Base-by-base conservation (phyloP, 129 eudicot genomes). In the Arctium lappa region DNA sequence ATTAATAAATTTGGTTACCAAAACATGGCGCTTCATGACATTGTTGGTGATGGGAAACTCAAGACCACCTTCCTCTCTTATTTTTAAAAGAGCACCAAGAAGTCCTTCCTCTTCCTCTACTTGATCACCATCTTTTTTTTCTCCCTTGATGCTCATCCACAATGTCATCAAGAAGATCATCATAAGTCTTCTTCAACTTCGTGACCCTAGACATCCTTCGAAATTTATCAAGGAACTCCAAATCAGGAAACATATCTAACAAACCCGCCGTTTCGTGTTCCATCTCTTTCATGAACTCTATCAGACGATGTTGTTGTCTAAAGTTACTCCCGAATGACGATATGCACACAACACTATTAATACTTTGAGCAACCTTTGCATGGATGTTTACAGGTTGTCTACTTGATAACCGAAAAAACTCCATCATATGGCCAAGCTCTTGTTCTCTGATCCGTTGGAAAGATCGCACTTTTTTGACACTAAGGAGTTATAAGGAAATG, bases 31-130 rank as follows among this genome's bases (percentile, higher is more conserved):
- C 36, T 80, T 70, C 32, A 80, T 71, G 70, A 69, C 30, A 16
- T 80, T 27, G 32, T n/a, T 7, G n/a, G 78, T 69, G 66, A 80
- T 72, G 15, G 77, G 65, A 18, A 79, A 69, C 69, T 80, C 73
- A 6, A 69, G 30, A 37, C 56, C 69, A 30, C 83, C 83, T 8
- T 66, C 63, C 0, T 40, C 70, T 80, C 72, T 69, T 7, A 80
- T 40, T 18, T 31, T 44, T 3, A 70, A 38, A 69, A 80, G 73
- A 29, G 72, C 48, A 1, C 72, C 71, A 33, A 80, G 83, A 80
- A 80, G 83, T 70, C 16, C 34, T 31, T 80, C 77, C 9, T 70
- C 42, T 38, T 38, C 75, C 10, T 71, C 10, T 69, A 1, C 29
- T 0, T 33, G 42, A 38, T 38, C 60, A 8, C 63, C 22, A 9